Percentiles rank a stretch among this genome's conserved stretches.
These are phyloP conservation scores for Vitis vinifera DNA, from an alignment of 164 flowering plant genomes.

Conservation along the genomic window ASM3070453v1 NC_081823.1:441501-442000, in stretches of 20 bases:
- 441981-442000: too few species aligned
- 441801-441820: too few species aligned
- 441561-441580: constrained; percentile 75
- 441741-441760: background rate
- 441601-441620: constrained; percentile 62
- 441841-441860: too few species aligned
- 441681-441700: constrained; percentile 77
- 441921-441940: too few species aligned
- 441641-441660: constrained; percentile 56
- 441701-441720: constrained; percentile 63
- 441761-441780: too few species aligned
- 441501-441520: background rate
- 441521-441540: constrained; percentile 38
- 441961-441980: too few species aligned
- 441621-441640: constrained; percentile 67
- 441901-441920: too few species aligned
- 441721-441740: constrained; percentile 18
- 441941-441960: too few species aligned
- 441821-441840: too few species aligned
- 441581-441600: constrained; percentile 69
- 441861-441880: too few species aligned
- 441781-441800: too few species aligned
- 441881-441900: too few species aligned
- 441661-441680: constrained; percentile 74
- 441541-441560: constrained; percentile 63